phyloP scores from a whole-genome alignment of 257 asterid species.

The Paulownia fortunei region DNA sequence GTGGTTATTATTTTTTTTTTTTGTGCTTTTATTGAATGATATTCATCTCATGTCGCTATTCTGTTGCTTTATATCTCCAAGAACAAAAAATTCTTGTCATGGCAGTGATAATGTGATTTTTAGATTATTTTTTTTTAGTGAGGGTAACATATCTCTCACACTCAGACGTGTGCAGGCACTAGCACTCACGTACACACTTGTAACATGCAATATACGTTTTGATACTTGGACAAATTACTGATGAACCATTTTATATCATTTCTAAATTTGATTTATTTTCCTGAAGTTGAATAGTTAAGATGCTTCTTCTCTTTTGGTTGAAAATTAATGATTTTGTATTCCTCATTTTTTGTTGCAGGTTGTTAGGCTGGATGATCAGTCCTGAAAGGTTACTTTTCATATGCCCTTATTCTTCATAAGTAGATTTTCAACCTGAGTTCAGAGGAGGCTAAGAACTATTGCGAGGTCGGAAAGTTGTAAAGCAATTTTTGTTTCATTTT shows the following conservation, averaged over 20 bases:
- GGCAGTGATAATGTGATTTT: not conserved
- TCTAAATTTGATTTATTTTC: not conserved
- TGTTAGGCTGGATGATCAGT: constrained; percentile 11
- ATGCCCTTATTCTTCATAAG: not conserved
- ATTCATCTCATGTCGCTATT: not conserved
- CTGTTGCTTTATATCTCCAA: not conserved
- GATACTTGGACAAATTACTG: not conserved
- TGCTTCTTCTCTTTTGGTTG: not conserved
- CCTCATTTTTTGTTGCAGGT: constrained; percentile 23
- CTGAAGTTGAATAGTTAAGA: not conserved
- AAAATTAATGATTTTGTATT: not conserved
- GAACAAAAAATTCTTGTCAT: not conserved
- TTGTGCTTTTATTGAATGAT: not conserved
- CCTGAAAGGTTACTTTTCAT: not conserved
- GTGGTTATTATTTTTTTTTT: not conserved
- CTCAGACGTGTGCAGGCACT: not conserved
- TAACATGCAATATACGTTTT: not conserved
- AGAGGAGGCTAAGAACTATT: not conserved
- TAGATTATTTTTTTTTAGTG: no score
- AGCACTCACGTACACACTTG: not conserved
- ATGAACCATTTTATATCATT: not conserved
- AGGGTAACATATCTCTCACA: not conserved
- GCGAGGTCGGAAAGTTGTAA: not conserved
- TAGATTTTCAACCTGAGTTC: not conserved
- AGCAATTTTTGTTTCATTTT: not conserved